Percentiles rank a stretch among this genome's conserved stretches.
Conservation (phyloP, 2,329 filamentous ascomycete genomes). For the Neofusicoccum laricinum region DNA sequence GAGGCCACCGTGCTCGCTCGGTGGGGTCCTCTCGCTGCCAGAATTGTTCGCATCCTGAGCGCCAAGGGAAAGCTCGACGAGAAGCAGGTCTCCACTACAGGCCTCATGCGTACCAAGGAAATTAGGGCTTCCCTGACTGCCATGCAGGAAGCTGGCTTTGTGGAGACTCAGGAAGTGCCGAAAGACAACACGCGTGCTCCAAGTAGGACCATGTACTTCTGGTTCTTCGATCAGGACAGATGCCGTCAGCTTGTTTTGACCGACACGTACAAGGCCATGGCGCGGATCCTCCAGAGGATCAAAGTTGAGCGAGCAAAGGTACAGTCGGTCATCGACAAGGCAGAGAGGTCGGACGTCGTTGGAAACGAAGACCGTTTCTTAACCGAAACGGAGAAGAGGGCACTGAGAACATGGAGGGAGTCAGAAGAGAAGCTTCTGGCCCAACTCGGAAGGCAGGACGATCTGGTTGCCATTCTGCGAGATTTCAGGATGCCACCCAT, state of each 20-base stretch:
- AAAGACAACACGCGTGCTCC: slow-evolving; percentile 80
- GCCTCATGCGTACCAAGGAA: slow-evolving; percentile 80
- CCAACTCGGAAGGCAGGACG: slow-evolving; percentile 78
- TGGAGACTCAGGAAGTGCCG: slow-evolving; percentile 92
- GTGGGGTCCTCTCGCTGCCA: slow-evolving; percentile 67
- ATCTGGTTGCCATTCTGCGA: slow-evolving; percentile 75
- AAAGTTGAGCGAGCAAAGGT: slow-evolving; percentile 71
- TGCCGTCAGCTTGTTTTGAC: slow-evolving; percentile 70
- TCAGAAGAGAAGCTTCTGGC: slow-evolving; percentile 69
- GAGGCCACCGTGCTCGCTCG: slow-evolving; percentile 73
- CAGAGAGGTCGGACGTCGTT: slow-evolving; percentile 80
- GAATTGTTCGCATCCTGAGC: slow-evolving; percentile 79
- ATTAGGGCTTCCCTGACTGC: slow-evolving; percentile 80
- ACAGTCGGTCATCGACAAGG: slow-evolving; percentile 72
- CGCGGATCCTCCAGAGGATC: slow-evolving; percentile 76
- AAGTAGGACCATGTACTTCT: slow-evolving; percentile 82
- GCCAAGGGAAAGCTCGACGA: slow-evolving; percentile 94
- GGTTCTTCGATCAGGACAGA: slow-evolving; percentile 80
- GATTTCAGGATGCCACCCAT: slow-evolving; percentile 49
- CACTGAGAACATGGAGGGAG: slow-evolving; percentile 61
- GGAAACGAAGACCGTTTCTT: slow-evolving; percentile 81
- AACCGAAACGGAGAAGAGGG: slow-evolving; percentile 68
- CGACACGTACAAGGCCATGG: slow-evolving; percentile 85
- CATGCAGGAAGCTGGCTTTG: slow-evolving; percentile 81
- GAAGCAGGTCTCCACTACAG: slow-evolving; percentile 76